Evolutionary conservation across 768 basidiomycete species (phyloP).

Genomic region (Tremella fuciformis): DNA sequence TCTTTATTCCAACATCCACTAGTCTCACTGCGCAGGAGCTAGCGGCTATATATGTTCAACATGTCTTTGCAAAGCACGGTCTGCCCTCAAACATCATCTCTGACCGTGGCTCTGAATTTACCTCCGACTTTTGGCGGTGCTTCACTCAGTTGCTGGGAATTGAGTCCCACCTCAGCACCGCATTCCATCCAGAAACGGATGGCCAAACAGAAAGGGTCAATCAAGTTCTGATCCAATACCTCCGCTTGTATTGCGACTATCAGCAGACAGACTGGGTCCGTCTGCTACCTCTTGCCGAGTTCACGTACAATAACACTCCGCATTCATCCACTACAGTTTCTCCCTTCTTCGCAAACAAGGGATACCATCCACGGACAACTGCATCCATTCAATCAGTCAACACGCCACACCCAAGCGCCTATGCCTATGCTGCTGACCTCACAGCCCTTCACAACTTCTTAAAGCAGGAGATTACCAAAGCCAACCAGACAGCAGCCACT

Average conservation of each 20-base stretch:
- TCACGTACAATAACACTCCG: slow-evolving; percentile 17
- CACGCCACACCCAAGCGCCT: neutral
- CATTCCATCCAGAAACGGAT: slow-evolving; percentile 56
- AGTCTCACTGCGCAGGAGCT: slow-evolving; percentile 48
- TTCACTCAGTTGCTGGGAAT: slow-evolving; percentile 51
- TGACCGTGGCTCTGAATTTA: slow-evolving; percentile 41
- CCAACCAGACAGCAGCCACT: slow-evolving; percentile 44
- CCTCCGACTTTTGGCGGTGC: slow-evolving; percentile 46
- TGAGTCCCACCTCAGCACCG: slow-evolving; percentile 51
- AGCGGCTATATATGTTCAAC: slow-evolving; percentile 1
- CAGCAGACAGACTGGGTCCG: slow-evolving; percentile 52
- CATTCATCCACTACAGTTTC: slow-evolving; percentile 11
- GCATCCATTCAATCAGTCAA: neutral
- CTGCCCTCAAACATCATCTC: slow-evolving; percentile 38
- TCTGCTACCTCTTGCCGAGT: slow-evolving; percentile 41
- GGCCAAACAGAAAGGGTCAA: slow-evolving; percentile 44
- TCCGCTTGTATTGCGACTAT: slow-evolving; percentile 21
- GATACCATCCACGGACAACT: slow-evolving; percentile 14
- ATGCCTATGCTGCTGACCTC: neutral
- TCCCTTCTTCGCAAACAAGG: slow-evolving; percentile 19
- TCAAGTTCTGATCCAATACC: slow-evolving; percentile 9
- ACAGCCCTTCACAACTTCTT: neutral
- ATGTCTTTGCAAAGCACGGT: slow-evolving; percentile 35
- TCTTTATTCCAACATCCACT: slow-evolving; percentile 55
- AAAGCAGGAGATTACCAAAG: slow-evolving; percentile 12